phyloP scores from a whole-genome alignment of 768 basidiomycete species.

The Dendrothele bispora region DNA sequence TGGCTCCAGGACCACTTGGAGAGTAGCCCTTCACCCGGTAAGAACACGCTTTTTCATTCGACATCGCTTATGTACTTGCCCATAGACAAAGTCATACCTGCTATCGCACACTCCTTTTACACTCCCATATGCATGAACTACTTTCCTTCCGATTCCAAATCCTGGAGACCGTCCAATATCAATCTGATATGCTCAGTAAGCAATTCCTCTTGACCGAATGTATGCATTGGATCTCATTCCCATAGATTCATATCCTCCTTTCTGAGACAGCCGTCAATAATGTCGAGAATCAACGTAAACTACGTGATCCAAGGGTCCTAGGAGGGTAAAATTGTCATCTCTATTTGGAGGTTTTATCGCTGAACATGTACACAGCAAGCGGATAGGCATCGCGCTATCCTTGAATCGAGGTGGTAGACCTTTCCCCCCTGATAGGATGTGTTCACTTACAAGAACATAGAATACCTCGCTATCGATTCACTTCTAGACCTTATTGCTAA shows the following conservation, averaged over 20 bases:
- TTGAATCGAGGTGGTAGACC: conserved; percentile 41
- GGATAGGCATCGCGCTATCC: conserved; percentile 49
- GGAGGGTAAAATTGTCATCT: conserved; percentile 43
- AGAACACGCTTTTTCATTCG: conserved; percentile 21
- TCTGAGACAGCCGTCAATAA: conserved; percentile 45
- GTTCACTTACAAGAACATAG: conserved; percentile 27
- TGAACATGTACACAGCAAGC: conserved; percentile 29
- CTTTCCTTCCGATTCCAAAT: conserved; percentile 21
- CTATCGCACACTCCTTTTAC: conserved; percentile 25
- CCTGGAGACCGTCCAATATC: conserved; percentile 17
- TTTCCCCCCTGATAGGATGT: background rate
- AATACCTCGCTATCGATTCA: conserved; percentile 57
- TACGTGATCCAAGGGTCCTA: conserved; percentile 43
- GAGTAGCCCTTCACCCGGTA: conserved; percentile 7
- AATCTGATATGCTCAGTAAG: conserved; percentile 28
- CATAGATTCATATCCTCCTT: conserved; percentile 54
- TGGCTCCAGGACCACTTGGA: conserved; percentile 2
- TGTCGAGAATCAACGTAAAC: conserved; percentile 39
- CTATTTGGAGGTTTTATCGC: background rate
- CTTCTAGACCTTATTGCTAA: conserved; percentile 57
- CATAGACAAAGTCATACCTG: conserved; percentile 23
- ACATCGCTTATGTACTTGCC: conserved; percentile 25
- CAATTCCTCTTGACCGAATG: conserved; percentile 14
- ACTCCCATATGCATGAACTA: conserved; percentile 36
- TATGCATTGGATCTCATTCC: conserved; percentile 11